Conservation (phyloP, 441 rosid genomes). For the Rhodomyrtus psidioides region DNA sequence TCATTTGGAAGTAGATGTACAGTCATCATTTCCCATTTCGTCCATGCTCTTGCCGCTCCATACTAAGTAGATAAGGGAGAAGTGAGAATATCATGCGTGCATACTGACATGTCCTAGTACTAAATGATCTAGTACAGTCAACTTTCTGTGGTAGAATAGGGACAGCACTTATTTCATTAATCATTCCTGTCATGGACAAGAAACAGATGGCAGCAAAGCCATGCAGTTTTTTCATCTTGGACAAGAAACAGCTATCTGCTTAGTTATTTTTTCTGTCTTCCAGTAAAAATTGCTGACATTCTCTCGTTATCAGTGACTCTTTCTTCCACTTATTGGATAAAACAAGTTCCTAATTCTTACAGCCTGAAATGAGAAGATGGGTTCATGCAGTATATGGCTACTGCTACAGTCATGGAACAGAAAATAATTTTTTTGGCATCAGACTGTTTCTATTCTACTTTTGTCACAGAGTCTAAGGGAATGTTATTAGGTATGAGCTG, state of each 20-base stretch:
- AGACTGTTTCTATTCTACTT: background rate
- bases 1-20: constrained; percentile 75
- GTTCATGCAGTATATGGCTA: background rate
- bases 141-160: background rate
- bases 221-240: background rate
- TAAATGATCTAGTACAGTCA: background rate
- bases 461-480: background rate
- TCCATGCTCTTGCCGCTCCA: constrained; percentile 96
- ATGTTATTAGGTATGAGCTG: background rate
- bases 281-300: background rate
- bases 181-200: background rate
- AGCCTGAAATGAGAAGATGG: background rate
- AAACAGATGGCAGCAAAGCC: background rate
- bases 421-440: background rate
- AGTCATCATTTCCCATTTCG: constrained; percentile 97
- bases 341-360: background rate
- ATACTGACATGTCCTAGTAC: background rate
- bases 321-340: background rate
- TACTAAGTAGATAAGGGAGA: constrained; percentile 29
- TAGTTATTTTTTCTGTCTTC: background rate
- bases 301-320: background rate
- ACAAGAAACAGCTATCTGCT: background rate
- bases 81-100: background rate
- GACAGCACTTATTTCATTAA: background rate
- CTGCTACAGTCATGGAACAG: background rate